Base-by-base conservation (phyloP, 805 yeast genomes). In the Priceomyces castillae region DNA sequence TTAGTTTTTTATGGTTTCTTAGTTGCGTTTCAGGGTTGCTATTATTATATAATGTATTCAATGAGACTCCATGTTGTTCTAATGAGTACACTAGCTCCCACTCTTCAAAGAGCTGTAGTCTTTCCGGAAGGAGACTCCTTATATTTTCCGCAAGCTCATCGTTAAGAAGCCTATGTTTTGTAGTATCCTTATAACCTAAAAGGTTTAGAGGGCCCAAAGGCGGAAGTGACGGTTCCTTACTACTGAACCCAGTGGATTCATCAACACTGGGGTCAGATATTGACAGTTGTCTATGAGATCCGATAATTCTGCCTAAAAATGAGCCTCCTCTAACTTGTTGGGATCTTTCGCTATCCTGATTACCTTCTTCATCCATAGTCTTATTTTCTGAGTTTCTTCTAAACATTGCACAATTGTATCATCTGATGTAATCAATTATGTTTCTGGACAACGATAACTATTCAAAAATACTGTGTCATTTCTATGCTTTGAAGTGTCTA, bases 11-110 rank as follows among this genome's bases (percentile, higher is more conserved):
- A 12, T 42, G 41, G 40, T 58, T 53, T 26, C 53, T 57, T 39
- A 54, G 41, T 42, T 71, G 74, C 44, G 57, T 50, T 7, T 60
- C 68, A 0, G 85, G 84, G 37, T 67, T 67, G 43, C 79, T 62
- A 37, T 73, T 68, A 12, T 76, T 67, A 59, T 90, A 92, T 14
- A 94, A 63, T 0, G 98, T 90, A 45, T 77, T 81, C 42, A 92
- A 62, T 0, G 96, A 86, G 0, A 95, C 83, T 0, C 99, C 99
- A 59, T 90, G 87, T 61, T 89, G 97, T 52, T 90, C 97, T 47
- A 88, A 64, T n/a, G 94, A 84, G 59, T 90, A 92, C 2, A 82
- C 62, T 39, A 94, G 62, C 4, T 74, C 64, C 99, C 98, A 94
- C 4, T 76, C 76, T 30, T 84, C 82, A 47, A 79, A 79, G 18